Percentiles rank a stretch among this genome's conserved stretches.
phyloP scores from a whole-genome alignment of 2,329 filamentous ascomycete genomes.

The Penicillium thymicola region DNA sequence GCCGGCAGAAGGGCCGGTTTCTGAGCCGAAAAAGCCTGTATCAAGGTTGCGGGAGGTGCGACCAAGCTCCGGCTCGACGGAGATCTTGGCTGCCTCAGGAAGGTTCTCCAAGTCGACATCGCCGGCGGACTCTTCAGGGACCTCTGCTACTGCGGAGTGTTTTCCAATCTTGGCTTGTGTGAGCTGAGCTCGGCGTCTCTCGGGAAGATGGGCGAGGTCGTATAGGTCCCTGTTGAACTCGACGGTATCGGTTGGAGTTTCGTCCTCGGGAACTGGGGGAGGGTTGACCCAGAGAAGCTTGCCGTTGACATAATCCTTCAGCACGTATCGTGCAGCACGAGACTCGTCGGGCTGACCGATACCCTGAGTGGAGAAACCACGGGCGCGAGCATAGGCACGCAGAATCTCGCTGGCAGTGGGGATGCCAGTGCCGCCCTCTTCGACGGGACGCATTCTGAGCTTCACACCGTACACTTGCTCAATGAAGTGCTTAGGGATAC shows the following conservation, averaged over 20 bases:
- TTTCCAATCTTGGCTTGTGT: conserved; percentile 44
- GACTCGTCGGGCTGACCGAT: conserved; percentile 91
- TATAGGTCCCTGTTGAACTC: conserved; percentile 91
- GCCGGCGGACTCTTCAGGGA: conserved; percentile 19
- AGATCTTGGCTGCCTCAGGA: conserved; percentile 3
- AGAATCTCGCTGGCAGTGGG: conserved; percentile 84
- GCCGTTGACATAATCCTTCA: conserved; percentile 97
- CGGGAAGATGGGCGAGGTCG: conserved; percentile 74
- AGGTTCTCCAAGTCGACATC: conserved; percentile 30
- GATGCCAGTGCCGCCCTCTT: conserved; percentile 87
- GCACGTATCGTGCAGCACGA: conserved; percentile 78
- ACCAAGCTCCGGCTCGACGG: conserved; percentile 52
- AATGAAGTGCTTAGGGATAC: conserved; percentile 83
- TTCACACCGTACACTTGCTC: conserved; percentile 93
- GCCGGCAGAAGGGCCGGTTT: conserved; percentile 56
- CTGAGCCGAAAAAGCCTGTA: conserved; percentile 79
- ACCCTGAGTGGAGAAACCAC: conserved; percentile 87
- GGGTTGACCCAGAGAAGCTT: conserved; percentile 91
- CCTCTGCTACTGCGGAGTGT: conserved; percentile 33
- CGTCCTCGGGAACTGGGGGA: conserved; percentile 56
- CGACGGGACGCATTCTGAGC: conserved; percentile 72
- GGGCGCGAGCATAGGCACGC: conserved; percentile 77
- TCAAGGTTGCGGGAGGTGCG: conserved; percentile 75
- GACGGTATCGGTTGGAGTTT: conserved; percentile 57
- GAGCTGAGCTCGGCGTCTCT: conserved; percentile 67